These are phyloP conservation scores for Amyloporia xantha DNA, from an alignment of 768 basidiomycete genomes.

Conservation along the genomic window DNA sequence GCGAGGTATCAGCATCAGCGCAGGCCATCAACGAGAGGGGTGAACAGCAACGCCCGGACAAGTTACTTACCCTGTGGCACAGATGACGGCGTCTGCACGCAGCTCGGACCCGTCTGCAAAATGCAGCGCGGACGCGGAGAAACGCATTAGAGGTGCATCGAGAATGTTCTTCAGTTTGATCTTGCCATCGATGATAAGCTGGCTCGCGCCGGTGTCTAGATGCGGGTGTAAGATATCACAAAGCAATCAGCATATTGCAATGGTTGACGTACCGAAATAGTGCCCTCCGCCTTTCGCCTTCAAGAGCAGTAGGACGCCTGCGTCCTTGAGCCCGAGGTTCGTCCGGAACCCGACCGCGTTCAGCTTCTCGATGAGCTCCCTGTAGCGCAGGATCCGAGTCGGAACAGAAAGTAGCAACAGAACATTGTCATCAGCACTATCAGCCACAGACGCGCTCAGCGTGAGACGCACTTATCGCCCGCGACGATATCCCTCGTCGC, in stretches of 20 bases:
- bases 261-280: constrained; percentile 45
- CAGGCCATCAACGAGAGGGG: background rate
- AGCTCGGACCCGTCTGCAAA: constrained; percentile 37
- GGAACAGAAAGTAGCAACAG: too few relatives aligned
- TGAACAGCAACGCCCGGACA: background rate
- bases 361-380: constrained; percentile 53
- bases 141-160: constrained; percentile 31
- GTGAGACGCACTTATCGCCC: constrained; percentile 19
- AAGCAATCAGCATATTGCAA: background rate
- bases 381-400: too few relatives aligned
- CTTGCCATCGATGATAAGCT: constrained; percentile 58
- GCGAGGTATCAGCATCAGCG: too few relatives aligned
- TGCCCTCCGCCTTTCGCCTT: constrained; percentile 53
- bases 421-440: background rate
- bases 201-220: constrained; percentile 55
- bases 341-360: constrained; percentile 50
- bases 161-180: constrained; percentile 61
- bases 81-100: constrained; percentile 43
- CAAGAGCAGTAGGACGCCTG: constrained; percentile 43
- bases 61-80: constrained; percentile 38
- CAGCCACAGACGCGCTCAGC: background rate
- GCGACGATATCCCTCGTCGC: constrained; percentile 26
- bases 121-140: too few relatives aligned
- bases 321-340: constrained; percentile 42
- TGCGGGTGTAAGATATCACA: constrained; percentile 22